phyloP scores from a whole-genome alignment of 495 filamentous ascomycete species.

The Aspergillus bertholletiae region DNA sequence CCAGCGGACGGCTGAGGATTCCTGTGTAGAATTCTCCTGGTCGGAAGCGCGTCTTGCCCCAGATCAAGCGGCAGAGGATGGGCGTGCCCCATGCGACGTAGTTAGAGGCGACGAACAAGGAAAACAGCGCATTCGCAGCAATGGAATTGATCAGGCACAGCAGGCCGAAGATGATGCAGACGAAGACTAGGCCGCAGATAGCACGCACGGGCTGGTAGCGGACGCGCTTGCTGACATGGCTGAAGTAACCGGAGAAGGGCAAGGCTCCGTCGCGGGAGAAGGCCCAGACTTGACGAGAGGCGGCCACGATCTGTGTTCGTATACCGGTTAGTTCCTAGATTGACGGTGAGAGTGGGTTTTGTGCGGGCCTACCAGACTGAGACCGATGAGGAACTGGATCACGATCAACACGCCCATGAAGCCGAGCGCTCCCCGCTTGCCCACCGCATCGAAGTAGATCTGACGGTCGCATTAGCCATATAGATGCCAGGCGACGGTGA shows the following conservation, averaged over 20 bases:
- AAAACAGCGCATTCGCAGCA: conserved; percentile 57
- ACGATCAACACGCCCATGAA: conserved; percentile 41
- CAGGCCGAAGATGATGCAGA: conserved; percentile 52
- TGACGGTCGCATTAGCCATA: conserved; percentile 1
- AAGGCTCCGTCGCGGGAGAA: conserved; percentile 56
- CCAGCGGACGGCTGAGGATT: conserved; percentile 42
- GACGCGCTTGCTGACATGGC: conserved; percentile 46
- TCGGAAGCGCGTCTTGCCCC: conserved; percentile 54
- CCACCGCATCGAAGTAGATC: conserved; percentile 46
- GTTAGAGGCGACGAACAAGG: conserved; percentile 54
- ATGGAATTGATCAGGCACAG: conserved; percentile 52
- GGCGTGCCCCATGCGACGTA: conserved; percentile 57
- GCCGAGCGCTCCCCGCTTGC: conserved; percentile 41
- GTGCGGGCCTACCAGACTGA: conserved; percentile 39
- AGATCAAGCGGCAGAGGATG: conserved; percentile 56
- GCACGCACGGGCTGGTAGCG: conserved; percentile 55
- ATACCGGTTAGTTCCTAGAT: neutral
- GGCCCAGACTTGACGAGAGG: conserved; percentile 52
- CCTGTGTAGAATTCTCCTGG: conserved; percentile 58
- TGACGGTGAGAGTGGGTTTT: conserved; percentile 25
- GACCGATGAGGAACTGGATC: conserved; percentile 46
- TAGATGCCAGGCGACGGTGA: neutral
- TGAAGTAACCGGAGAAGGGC: conserved; percentile 56
- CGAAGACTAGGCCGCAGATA: conserved; percentile 49
- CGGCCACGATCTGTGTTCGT: conserved; percentile 40